These are phyloP conservation scores for Auxenochlorella pyrenoidosa DNA, from an alignment of 139 green algal genomes.

Conservation along the genomic window DNA sequence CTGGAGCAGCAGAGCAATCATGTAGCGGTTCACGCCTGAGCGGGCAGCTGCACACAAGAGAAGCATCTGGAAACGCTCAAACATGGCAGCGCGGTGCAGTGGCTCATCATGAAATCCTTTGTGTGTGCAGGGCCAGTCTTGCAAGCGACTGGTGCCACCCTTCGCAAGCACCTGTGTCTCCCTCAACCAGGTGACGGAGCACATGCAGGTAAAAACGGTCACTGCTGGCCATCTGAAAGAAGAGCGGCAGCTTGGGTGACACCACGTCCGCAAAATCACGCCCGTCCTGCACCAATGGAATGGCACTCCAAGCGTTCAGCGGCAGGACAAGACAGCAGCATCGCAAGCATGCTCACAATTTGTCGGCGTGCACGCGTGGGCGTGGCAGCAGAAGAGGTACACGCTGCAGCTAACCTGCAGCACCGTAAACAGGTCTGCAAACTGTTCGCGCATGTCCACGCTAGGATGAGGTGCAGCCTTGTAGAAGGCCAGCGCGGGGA, in stretches of 20 bases:
- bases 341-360: background rate
- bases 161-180: conserved; percentile 38
- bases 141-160: background rate
- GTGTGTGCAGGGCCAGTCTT: background rate
- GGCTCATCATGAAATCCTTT: too few relatives aligned
- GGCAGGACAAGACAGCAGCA: background rate
- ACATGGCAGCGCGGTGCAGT: background rate
- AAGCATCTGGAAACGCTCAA: background rate
- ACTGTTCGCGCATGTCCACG: conserved; percentile 77
- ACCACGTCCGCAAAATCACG: conserved; percentile 93
- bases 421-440: conserved; percentile 84
- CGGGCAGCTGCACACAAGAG: conserved; percentile 12
- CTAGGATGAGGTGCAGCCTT: background rate
- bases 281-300: conserved; percentile 57
- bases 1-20: conserved; percentile 34
- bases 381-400: background rate
- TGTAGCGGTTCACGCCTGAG: conserved; percentile 44
- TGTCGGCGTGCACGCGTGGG: background rate
- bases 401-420: conserved; percentile 52
- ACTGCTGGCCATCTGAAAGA: conserved; percentile 65
- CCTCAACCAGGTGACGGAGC: conserved; percentile 6
- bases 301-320: too few relatives aligned
- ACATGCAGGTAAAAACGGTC: conserved; percentile 58
- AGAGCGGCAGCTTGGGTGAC: conserved; percentile 54
- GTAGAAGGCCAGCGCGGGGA: conserved; percentile 19